phyloP scores from a whole-genome alignment of 192 early-diverging fungal genomes.

The Gigaspora rosea region DNA sequence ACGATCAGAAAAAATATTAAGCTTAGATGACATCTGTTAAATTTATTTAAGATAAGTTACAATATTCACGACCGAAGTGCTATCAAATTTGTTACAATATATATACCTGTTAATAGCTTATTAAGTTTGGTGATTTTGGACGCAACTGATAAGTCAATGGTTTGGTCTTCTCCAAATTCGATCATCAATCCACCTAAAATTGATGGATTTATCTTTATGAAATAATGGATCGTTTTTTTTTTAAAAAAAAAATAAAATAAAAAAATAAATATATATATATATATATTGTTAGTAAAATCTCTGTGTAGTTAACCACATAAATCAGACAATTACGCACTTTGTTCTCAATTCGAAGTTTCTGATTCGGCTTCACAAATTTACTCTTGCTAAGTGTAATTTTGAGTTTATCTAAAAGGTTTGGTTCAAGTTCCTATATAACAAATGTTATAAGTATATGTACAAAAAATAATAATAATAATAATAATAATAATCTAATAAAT shows the following conservation, averaged over 20 bases:
- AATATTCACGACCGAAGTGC: no score
- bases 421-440: constrained; percentile 68
- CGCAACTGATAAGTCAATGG: constrained; percentile 96
- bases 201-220: constrained; percentile 74
- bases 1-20: no score
- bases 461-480: constrained; percentile 14
- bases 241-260: neutral
- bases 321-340: constrained; percentile 57
- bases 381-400: constrained; percentile 81
- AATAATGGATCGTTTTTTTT: neutral
- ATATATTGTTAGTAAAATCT: neutral
- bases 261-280: neutral
- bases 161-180: constrained; percentile 92
- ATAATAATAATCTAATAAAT: neutral
- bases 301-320: neutral
- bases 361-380: constrained; percentile 72
- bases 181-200: constrained; percentile 96
- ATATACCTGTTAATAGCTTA: constrained; percentile 76
- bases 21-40: no score
- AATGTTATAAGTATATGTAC: neutral
- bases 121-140: constrained; percentile 96
- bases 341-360: constrained; percentile 84
- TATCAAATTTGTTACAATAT: no score
- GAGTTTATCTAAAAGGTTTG: constrained; percentile 68
- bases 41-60: no score